Evolutionary conservation across 2,329 filamentous ascomycete species (phyloP).

Genomic region (Diaporthe ampelina): DNA sequence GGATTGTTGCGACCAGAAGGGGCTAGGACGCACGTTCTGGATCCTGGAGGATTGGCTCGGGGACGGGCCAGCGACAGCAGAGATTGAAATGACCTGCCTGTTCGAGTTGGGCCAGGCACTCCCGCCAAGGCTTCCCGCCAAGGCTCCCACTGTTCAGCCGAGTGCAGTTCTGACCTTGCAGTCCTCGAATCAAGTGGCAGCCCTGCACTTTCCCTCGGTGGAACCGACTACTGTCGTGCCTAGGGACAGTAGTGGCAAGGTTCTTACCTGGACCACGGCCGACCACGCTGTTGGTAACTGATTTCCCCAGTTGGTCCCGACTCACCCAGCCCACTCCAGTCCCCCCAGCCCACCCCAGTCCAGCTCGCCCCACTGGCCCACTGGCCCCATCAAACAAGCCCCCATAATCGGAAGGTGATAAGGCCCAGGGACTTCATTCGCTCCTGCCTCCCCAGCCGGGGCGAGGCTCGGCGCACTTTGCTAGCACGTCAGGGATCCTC

Average conservation of each 20-base stretch:
- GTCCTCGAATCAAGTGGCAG: background rate
- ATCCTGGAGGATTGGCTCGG: constrained; percentile 19
- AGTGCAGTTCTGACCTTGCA: background rate
- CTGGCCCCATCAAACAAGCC: background rate
- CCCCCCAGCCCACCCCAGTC: no score
- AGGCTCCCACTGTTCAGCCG: background rate
- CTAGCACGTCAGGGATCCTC: background rate
- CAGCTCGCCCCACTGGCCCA: no score
- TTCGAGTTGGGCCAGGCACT: background rate
- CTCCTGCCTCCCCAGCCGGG: background rate
- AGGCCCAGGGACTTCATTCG: constrained; percentile 2
- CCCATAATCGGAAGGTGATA: constrained; percentile 19
- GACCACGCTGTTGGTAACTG: constrained; percentile 20
- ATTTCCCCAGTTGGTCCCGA: background rate
- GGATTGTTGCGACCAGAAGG: background rate
- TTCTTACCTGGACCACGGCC: background rate
- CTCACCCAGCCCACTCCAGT: no score
- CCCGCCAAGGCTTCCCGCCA: background rate
- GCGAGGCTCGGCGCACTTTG: background rate
- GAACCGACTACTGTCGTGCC: background rate
- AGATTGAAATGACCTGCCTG: constrained; percentile 9
- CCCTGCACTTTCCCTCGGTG: background rate
- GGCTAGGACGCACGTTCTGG: constrained; percentile 6
- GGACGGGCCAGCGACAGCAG: background rate
- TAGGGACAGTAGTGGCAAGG: background rate